Conservation (phyloP, 2,329 filamentous ascomycete species). For the Cytospora chrysosperma region DNA sequence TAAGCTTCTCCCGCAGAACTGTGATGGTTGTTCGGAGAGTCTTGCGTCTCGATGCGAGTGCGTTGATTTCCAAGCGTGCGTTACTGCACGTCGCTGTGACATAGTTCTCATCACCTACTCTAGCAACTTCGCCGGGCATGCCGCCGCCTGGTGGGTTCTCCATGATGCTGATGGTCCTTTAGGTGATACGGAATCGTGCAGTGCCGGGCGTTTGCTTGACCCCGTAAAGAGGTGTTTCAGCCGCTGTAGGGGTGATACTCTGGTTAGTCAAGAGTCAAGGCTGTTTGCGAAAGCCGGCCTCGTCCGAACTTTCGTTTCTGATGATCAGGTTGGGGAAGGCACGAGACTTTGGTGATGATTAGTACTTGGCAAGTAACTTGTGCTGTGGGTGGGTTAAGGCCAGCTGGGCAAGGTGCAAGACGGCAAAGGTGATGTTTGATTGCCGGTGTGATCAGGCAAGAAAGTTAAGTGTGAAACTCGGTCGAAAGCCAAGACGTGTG, state of each 20-base stretch:
- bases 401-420: neutral
- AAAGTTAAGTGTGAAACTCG: neutral
- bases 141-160: neutral
- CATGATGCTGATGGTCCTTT: neutral
- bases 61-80: neutral
- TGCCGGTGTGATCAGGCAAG: neutral
- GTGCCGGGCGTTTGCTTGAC: neutral
- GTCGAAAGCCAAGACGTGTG: neutral
- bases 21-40: neutral
- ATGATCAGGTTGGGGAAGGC: neutral
- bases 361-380: neutral
- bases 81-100: neutral
- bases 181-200: neutral
- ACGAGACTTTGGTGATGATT: neutral
- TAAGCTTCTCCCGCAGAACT: neutral
- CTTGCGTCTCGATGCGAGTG: constrained; percentile 2
- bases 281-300: neutral
- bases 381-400: neutral
- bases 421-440: neutral
- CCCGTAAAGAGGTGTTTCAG: neutral
- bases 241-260: neutral
- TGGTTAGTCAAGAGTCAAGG: neutral
- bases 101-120: neutral
- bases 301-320: neutral
- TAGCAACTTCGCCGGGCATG: neutral